Evolutionary conservation across 1,284 basidiomycete species (phyloP).

Genomic region (Pseudozyma hubeiensis): DNA sequence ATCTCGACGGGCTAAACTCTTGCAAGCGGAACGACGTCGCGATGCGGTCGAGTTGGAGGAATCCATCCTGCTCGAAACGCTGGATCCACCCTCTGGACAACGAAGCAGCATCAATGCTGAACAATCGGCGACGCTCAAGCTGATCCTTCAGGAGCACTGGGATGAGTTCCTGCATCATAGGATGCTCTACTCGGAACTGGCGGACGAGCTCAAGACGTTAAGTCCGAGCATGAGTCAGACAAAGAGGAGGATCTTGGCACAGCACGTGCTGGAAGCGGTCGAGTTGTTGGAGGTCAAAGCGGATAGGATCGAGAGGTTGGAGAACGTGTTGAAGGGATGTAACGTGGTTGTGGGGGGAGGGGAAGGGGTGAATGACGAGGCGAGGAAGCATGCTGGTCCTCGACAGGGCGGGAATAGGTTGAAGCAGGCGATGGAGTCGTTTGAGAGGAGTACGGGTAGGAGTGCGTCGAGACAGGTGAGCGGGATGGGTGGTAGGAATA

Average conservation of each 20-base stretch:
- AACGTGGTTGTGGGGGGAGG: neutral
- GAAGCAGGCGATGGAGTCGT: slow-evolving; percentile 27
- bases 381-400: slow-evolving; percentile 19
- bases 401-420: slow-evolving; percentile 24
- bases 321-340: slow-evolving; percentile 12
- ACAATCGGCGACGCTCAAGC: slow-evolving; percentile 12
- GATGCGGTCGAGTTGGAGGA: slow-evolving; percentile 41
- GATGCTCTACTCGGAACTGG: slow-evolving; percentile 63
- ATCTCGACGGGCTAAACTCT: slow-evolving; percentile 21
- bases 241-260: slow-evolving; percentile 57
- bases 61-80: slow-evolving; percentile 20
- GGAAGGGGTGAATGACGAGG: slow-evolving; percentile 5
- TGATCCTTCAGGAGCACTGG: slow-evolving; percentile 56
- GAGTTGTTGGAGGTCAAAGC: slow-evolving; percentile 63
- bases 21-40: slow-evolving; percentile 23
- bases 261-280: slow-evolving; percentile 64
- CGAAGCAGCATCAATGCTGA: neutral
- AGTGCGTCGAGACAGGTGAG: neutral
- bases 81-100: slow-evolving; percentile 8
- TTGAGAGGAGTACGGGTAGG: slow-evolving; percentile 2
- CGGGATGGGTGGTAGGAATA: slow-evolving; percentile 10
- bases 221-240: slow-evolving; percentile 53
- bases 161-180: slow-evolving; percentile 65
- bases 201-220: slow-evolving; percentile 64
- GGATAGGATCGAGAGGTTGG: slow-evolving; percentile 55